A percentile compares a stretch with the other conserved stretches of the same genome.
Evolutionary conservation across 352 stramenopile genomes (phyloP).

Genomic region (Phytopythium sindhum): DNA sequence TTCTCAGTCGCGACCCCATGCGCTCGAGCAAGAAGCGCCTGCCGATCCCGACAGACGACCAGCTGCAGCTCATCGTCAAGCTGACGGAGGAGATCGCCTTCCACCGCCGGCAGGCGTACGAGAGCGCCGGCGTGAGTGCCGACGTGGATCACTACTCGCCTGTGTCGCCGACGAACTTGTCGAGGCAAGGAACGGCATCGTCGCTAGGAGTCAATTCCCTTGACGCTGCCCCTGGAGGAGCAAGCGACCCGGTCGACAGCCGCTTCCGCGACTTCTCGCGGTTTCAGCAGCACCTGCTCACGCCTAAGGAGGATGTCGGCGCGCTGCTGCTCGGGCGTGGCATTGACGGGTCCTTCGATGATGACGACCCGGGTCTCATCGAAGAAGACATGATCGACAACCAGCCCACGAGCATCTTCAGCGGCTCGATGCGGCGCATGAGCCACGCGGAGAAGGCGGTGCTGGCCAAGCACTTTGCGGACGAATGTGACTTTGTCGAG

Average conservation of each 20-base stretch:
- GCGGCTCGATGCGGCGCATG: conserved; percentile 59
- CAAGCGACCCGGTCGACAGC: conserved; percentile 45
- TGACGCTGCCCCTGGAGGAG: conserved; percentile 5
- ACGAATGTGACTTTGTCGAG: conserved; percentile 88
- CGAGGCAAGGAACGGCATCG: conserved; percentile 8
- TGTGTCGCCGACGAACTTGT: conserved; percentile 27
- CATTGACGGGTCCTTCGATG: conserved; percentile 39
- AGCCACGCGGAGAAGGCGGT: conserved; percentile 80
- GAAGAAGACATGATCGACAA: conserved; percentile 66
- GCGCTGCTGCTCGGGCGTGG: conserved; percentile 39
- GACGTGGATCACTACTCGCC: conserved; percentile 29
- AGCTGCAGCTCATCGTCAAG: conserved; percentile 78
- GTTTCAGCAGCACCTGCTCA: conserved; percentile 86
- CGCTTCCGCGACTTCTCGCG: conserved; percentile 83
- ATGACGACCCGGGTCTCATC: conserved; percentile 37
- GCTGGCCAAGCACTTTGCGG: conserved; percentile 78
- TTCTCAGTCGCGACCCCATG: conserved; percentile 52
- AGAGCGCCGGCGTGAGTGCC: conserved; percentile 14
- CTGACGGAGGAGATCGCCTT: conserved; percentile 72
- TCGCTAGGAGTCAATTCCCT: conserved; percentile 9
- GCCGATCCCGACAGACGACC: conserved; percentile 79
- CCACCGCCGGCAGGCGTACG: conserved; percentile 55
- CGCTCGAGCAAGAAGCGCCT: conserved; percentile 56
- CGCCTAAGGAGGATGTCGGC: conserved; percentile 61
- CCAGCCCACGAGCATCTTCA: conserved; percentile 76